These are phyloP conservation scores for Suillus lakei DNA, from an alignment of 768 basidiomycete species.

Conservation along the genomic window DNA sequence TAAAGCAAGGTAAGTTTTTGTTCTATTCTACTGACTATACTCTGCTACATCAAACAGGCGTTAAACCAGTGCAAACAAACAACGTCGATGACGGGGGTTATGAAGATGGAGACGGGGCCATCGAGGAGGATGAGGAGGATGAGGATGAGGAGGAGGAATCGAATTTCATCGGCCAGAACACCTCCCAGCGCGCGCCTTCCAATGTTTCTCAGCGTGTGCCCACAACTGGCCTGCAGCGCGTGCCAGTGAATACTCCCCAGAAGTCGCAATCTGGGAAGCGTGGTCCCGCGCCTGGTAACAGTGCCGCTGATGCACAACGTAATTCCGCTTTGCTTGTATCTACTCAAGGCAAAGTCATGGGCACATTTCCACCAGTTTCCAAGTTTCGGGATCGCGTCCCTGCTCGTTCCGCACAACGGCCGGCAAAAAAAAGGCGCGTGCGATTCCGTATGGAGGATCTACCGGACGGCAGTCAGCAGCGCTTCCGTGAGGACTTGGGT, in stretches of 20 bases:
- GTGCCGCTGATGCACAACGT: neutral
- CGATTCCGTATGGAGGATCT: neutral
- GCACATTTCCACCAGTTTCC: neutral
- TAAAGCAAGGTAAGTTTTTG: neutral
- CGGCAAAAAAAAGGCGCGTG: neutral
- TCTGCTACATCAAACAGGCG: neutral
- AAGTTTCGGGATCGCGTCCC: neutral
- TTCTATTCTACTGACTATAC: neutral
- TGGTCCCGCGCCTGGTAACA: neutral
- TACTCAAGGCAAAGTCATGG: neutral
- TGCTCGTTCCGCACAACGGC: neutral
- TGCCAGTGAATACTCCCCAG: neutral
- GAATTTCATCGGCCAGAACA: neutral
- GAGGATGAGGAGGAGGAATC: neutral
- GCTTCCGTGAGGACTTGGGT: neutral
- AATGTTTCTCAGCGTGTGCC: neutral
- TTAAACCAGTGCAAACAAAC: neutral
- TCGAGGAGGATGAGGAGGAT: neutral
- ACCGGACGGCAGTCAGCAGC: neutral
- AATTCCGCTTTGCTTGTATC: neutral
- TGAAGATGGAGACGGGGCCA: neutral
- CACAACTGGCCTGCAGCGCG: neutral
- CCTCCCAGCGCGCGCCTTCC: neutral
- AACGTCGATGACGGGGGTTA: neutral
- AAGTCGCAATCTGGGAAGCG: neutral